A percentile compares a stretch with the other conserved stretches of the same genome.
Conservation (phyloP, 495 filamentous ascomycete species). For the Glonium stellatum region DNA sequence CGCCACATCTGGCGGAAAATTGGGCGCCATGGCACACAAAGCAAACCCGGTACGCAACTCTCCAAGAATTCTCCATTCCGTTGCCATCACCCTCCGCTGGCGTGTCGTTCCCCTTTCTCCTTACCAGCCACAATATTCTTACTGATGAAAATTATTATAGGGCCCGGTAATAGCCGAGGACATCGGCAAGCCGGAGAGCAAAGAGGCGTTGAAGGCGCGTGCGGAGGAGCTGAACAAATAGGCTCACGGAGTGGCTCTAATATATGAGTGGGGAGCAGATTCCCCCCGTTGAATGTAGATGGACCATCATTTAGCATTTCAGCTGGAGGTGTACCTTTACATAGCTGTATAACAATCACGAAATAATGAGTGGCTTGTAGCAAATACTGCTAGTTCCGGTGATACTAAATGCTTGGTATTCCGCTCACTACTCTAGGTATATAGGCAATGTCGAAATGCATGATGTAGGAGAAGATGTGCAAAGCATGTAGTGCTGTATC, state of each 20-base stretch:
- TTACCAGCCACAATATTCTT: background rate
- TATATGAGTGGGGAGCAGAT: background rate
- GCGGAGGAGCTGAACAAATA: slow-evolving; percentile 40
- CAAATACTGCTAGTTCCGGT: too few species aligned
- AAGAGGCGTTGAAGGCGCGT: slow-evolving; percentile 38
- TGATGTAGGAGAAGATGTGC: too few species aligned
- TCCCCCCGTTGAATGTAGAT: background rate
- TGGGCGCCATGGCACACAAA: slow-evolving; percentile 22
- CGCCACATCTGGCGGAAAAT: slow-evolving; percentile 11
- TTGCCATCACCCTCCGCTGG: background rate
- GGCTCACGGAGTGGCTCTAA: background rate
- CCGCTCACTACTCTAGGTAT: too few species aligned
- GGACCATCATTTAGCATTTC: too few species aligned
- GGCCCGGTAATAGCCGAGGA: slow-evolving; percentile 39
- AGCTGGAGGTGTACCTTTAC: too few species aligned
- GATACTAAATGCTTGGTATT: too few species aligned
- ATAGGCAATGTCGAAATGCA: too few species aligned
- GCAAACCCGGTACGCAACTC: slow-evolving; percentile 27
- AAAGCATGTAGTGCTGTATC: too few species aligned
- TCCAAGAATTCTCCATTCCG: background rate
- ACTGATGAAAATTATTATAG: slow-evolving; percentile 1
- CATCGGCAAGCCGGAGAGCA: slow-evolving; percentile 47
- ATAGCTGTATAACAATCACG: too few species aligned
- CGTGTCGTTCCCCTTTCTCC: background rate
- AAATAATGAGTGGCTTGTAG: too few species aligned